Evolutionary conservation across 495 filamentous ascomycete species (phyloP).

Genomic region (Arthonia radiata): DNA sequence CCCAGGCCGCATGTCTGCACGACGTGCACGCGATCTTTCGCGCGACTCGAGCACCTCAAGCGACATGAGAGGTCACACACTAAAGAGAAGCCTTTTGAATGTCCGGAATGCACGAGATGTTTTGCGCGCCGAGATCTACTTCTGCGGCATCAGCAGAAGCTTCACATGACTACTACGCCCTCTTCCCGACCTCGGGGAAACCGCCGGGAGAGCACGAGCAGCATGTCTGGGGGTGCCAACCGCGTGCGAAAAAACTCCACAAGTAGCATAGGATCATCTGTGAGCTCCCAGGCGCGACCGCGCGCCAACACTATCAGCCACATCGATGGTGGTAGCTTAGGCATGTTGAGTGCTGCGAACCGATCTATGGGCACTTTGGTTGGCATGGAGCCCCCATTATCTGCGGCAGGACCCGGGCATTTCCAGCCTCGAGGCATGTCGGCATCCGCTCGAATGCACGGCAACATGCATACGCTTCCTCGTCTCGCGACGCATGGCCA

Average conservation of each 20-base stretch:
- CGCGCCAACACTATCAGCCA: conserved; percentile 94
- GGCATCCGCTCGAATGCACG: conserved; percentile 34
- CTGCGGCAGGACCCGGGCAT: conserved; percentile 26
- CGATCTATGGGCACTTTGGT: conserved; percentile 29
- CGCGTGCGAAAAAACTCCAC: conserved; percentile 42
- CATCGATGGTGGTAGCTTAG: conserved; percentile 54
- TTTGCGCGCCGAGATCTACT: conserved; percentile 87
- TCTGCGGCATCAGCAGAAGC: conserved; percentile 90
- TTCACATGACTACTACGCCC: conserved; percentile 86
- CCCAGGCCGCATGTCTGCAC: conserved; percentile 83
- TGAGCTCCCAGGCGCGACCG: conserved; percentile 46
- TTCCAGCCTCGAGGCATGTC: conserved; percentile 51
- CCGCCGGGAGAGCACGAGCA: conserved; percentile 58
- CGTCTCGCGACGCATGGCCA: conserved; percentile 67
- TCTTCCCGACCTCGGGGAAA: conserved; percentile 68
- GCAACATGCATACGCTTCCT: conserved; percentile 38
- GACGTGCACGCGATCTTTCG: conserved; percentile 83
- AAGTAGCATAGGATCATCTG: conserved; percentile 19
- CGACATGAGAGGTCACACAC: conserved; percentile 96
- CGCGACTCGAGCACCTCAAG: conserved; percentile 88
- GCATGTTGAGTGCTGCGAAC: conserved; percentile 36
- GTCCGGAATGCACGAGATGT: conserved; percentile 81
- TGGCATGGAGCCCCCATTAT: conserved; percentile 14
- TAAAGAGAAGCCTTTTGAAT: conserved; percentile 98
- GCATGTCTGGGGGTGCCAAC: conserved; percentile 22